Evolutionary conservation across 163 green algal species (phyloP).

Genomic region (Scenedesmus sp.): DNA sequence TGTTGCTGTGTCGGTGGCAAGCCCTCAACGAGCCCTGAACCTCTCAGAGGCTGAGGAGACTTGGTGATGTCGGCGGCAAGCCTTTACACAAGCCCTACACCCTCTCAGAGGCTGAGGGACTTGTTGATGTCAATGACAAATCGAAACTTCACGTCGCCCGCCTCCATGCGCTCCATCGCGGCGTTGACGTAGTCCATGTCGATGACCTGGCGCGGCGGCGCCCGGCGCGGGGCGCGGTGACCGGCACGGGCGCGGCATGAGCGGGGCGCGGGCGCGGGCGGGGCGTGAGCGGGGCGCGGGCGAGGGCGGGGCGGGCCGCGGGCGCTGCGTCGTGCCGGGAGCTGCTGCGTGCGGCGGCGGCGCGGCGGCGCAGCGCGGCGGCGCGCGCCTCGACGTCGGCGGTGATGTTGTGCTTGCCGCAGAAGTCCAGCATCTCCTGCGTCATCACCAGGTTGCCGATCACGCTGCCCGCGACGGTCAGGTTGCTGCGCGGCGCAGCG

Average conservation of each 20-base stretch:
- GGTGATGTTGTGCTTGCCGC: slow-evolving; percentile 47
- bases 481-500: slow-evolving; percentile 32
- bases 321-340: too few relatives aligned
- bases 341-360: neutral
- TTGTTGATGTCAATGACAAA: slow-evolving; percentile 50
- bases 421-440: slow-evolving; percentile 88
- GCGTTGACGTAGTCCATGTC: slow-evolving; percentile 42
- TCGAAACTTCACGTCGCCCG: slow-evolving; percentile 40
- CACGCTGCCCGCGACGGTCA: slow-evolving; percentile 51
- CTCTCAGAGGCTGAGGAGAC: neutral
- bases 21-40: neutral
- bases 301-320: too few relatives aligned
- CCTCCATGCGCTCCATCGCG: slow-evolving; percentile 38
- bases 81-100: too few relatives aligned
- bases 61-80: neutral
- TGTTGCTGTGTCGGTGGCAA: neutral
- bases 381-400: slow-evolving; percentile 32
- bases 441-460: slow-evolving; percentile 82
- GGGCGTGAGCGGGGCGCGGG: too few relatives aligned
- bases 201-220: too few relatives aligned
- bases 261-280: too few relatives aligned
- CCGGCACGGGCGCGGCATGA: too few relatives aligned
- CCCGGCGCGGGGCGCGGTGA: too few relatives aligned
- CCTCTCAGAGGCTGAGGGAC: slow-evolving; percentile 35
- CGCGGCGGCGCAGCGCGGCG: too few relatives aligned